phyloP scores from a whole-genome alignment of 2,329 filamentous ascomycete genomes.

The Alternaria sp. region DNA sequence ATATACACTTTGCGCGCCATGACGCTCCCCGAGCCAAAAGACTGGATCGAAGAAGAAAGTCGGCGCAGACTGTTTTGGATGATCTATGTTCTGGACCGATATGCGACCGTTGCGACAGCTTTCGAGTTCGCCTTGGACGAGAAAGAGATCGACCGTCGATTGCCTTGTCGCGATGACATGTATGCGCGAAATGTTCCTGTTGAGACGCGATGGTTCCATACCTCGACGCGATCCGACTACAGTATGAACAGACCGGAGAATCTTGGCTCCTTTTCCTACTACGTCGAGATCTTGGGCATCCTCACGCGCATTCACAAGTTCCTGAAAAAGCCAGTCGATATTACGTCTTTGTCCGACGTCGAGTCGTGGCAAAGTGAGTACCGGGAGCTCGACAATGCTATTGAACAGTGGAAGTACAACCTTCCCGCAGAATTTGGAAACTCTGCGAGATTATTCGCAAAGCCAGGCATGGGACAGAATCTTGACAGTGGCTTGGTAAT shows the following conservation, averaged over 20 bases:
- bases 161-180: slow-evolving; percentile 87
- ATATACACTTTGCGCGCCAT: slow-evolving; percentile 90
- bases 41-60: slow-evolving; percentile 91
- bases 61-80: slow-evolving; percentile 90
- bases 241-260: slow-evolving; percentile 78
- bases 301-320: slow-evolving; percentile 89
- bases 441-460: slow-evolving; percentile 76
- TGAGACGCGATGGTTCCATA: slow-evolving; percentile 82
- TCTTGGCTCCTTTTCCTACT: slow-evolving; percentile 86
- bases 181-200: slow-evolving; percentile 86
- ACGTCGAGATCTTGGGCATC: slow-evolving; percentile 88
- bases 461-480: slow-evolving; percentile 69
- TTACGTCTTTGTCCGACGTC: slow-evolving; percentile 82
- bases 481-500: slow-evolving; percentile 88
- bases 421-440: slow-evolving; percentile 86
- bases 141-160: slow-evolving; percentile 84
- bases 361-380: slow-evolving; percentile 91
- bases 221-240: slow-evolving; percentile 63
- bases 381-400: slow-evolving; percentile 80
- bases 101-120: slow-evolving; percentile 88
- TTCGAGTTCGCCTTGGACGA: slow-evolving; percentile 92
- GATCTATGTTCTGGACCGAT: slow-evolving; percentile 89
- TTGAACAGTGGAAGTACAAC: slow-evolving; percentile 84
- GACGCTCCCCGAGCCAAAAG: slow-evolving; percentile 81
- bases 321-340: slow-evolving; percentile 87